Evolutionary conservation across 2,329 filamentous ascomycete genomes (phyloP).

Genomic region (Calonectria pseudoturangicola): DNA sequence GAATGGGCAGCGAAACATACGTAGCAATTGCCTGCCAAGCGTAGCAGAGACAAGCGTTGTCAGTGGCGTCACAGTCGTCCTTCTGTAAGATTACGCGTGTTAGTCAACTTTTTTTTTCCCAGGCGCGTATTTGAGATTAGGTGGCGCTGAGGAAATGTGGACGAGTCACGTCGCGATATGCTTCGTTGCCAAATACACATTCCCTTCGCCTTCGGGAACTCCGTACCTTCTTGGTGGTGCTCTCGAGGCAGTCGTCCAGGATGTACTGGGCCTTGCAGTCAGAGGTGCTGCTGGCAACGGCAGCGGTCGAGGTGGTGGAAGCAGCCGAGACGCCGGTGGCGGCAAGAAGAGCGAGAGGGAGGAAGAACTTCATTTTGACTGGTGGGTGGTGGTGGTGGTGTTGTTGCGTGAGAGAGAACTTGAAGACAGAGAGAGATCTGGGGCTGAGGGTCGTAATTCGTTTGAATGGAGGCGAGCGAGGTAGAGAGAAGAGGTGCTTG

Average conservation of each 20-base stretch:
- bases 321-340: constrained; percentile 59
- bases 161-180: not conserved
- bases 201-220: too few relatives aligned
- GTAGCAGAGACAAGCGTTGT: constrained; percentile 69
- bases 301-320: constrained; percentile 55
- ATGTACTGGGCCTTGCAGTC: constrained; percentile 68
- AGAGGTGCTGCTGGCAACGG: constrained; percentile 50
- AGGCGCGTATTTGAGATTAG: not conserved
- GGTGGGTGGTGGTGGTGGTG: not conserved
- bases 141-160: not conserved
- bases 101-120: not conserved
- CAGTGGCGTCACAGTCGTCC: constrained; percentile 60
- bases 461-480: not conserved
- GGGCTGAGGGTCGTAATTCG: not conserved
- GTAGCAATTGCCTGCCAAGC: constrained; percentile 67
- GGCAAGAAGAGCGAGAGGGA: constrained; percentile 63
- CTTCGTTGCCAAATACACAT: not conserved
- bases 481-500: not conserved
- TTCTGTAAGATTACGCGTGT: constrained; percentile 53
- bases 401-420: not conserved
- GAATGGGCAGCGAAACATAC: constrained; percentile 58
- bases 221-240: constrained; percentile 62
- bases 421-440: not conserved
- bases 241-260: constrained; percentile 65
- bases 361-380: constrained; percentile 67